Base-by-base conservation (phyloP, 2,329 filamentous ascomycete genomes). In the Arthroderma sp. region DNA sequence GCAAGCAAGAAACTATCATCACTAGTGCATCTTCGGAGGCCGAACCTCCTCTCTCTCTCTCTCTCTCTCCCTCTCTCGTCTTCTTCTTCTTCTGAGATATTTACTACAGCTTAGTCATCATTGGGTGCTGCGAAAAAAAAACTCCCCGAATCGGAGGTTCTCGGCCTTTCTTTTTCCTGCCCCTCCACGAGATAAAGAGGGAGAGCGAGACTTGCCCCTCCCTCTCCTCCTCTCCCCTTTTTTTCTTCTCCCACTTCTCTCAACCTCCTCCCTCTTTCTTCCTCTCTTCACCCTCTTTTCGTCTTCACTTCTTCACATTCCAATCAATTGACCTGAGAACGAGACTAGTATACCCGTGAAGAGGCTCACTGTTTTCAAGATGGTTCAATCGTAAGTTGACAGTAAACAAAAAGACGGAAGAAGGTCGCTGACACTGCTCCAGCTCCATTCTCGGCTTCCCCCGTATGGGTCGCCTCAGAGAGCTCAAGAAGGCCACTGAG, bases 401-500 rank as follows among this genome's bases (percentile, higher is more conserved):
- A 39, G 28, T 43, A 6, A 49, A 21, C 31, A 39, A n/a, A n/a
- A n/a, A n/a, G 28, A 31, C 28, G 28, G 28, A 31, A 7, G 28
- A 3, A n/a, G 31, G 13, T 55, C 44, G 23, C 58, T 63, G 43
- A 63, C 56, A n/a, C 39, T 38, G 19, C 13, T 25, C 39, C 60
- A 79, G 76, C 66, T 81, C 93, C 67, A 82, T 98, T 76, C 86
- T 98, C 76, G 93, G 93, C 79, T 98, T 98, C 84, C 93, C 93
- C 76, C 91, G 93, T 73, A 96, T 97, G 88, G 93, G 93, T 78
- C 87, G 83, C 70, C 88, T 94, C 79, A 90, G 93, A 85, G 93
- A 98, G 82, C 85, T 98, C 75, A 98, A 98, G 87, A 98, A 98
- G 85, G 93, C 93, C 72, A 98, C 91, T 66, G 93, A 98, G 79